These are phyloP conservation scores for Friedmanniomyces endolithicus DNA, from an alignment of 495 filamentous ascomycete species.

Conservation along the genomic window DNA sequence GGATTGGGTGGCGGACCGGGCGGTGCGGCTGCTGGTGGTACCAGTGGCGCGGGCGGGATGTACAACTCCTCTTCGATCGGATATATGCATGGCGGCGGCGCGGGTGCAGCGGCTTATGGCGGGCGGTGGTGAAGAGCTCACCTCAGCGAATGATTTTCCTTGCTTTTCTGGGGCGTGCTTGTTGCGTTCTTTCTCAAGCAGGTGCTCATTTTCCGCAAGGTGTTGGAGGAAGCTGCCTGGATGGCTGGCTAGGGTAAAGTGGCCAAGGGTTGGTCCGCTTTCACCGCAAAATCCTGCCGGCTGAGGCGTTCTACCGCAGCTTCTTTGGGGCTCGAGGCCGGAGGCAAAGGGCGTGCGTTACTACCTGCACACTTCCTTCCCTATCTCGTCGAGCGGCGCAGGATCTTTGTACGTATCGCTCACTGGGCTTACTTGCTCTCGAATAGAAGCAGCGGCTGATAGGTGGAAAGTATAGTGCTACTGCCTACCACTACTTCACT, in stretches of 20 bases:
- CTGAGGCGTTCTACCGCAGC: neutral
- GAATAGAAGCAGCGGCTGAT: conserved; percentile 13
- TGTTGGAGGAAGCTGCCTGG: neutral
- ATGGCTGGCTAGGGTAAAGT: neutral
- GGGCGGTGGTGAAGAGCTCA: neutral
- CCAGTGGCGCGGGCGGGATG: conserved; percentile 25
- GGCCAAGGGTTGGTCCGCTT: conserved; percentile 6
- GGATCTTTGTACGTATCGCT: conserved; percentile 10
- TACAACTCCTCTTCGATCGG: neutral
- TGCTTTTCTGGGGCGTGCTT: neutral
- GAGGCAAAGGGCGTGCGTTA: neutral
- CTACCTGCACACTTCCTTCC: neutral
- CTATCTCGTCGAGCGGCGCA: neutral
- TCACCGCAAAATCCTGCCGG: neutral
- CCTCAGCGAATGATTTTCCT: neutral
- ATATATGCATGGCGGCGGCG: conserved; percentile 2
- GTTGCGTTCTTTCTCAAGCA: too few species aligned
- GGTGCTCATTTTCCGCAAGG: conserved; percentile 2
- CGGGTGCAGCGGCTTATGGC: neutral
- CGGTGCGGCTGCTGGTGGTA: conserved; percentile 52
- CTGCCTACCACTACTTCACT: neutral
- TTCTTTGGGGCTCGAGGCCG: too few species aligned
- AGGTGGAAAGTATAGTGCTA: conserved; percentile 12
- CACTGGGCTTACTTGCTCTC: neutral
- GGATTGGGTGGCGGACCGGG: conserved; percentile 91